Evolutionary conservation across 129 eudicot genomes (phyloP), one percentile per base, ranked within the genome.

Genomic region (Saposhnikovia divaricata): DNA sequence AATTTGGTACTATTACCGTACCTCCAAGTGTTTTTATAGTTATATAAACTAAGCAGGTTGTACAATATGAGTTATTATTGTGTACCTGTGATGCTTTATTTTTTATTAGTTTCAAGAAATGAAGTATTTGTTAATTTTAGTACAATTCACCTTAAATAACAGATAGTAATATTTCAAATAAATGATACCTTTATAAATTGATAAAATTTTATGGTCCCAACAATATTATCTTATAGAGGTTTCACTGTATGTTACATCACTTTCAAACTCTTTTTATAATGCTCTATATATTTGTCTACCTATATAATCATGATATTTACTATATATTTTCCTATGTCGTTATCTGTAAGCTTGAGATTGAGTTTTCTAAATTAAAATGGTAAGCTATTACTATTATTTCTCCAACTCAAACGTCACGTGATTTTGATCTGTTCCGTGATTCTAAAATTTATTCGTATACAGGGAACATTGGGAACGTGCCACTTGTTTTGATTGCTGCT

Each of bases 401-500:
- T 51, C 12, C 5, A 51, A 43, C 10, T 65, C 44, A 16, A 14
- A 38, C 3, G 18, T 65, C 14, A 25, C 38, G 72, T 65, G 19
- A 65, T 27, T 31, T 8, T 13, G 72, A 65, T 65, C 40, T 28
- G 72, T 27, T 18, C 27, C 0, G 3, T 44, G 28, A 27, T 27
- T 38, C 28, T 80, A 68, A n/a, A 51, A 4, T 55, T 65, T 12
- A 39, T 37, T 28, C 6, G 28, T 45, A 25, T 80, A 79, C 87
- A 95, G 98, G 98, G 68, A 95, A 95, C 80, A 92, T 95, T 28
- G 97, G 97, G 77, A 95, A 95, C 63, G 96, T 95, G 50, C 98
- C 98, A 19, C 97, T 95, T 85, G 98, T 95, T 65, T 75, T 95
- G 80, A 90, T 95, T 78, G 87, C 94, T n/a, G 98, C 98, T 82